Conservation (phyloP, 805 yeast genomes). For the Nakazawaea ernobii region DNA sequence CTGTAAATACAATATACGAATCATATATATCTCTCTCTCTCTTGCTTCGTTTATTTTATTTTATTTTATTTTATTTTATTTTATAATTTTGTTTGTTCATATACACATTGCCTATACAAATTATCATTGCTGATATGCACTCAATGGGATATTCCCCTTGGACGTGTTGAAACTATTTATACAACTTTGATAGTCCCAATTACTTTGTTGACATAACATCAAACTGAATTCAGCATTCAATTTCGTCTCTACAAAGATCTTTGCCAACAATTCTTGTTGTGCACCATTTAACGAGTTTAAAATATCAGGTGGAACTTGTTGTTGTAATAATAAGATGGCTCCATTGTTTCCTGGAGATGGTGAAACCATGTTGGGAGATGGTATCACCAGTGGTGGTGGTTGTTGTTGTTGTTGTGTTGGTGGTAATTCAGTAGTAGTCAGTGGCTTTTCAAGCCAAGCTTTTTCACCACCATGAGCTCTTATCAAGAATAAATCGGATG, state of each 20-base stretch:
- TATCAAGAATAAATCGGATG: slow-evolving; percentile 74
- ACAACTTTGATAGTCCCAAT: slow-evolving; percentile 74
- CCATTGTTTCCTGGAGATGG: slow-evolving; percentile 12
- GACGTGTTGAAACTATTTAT: slow-evolving; percentile 65
- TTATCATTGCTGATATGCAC: slow-evolving; percentile 34
- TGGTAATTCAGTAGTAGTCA: slow-evolving; percentile 7
- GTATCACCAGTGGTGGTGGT: slow-evolving; percentile 13
- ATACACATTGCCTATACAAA: neutral
- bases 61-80: no score
- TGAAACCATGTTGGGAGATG: slow-evolving; percentile 14
- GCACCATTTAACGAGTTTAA: slow-evolving; percentile 40
- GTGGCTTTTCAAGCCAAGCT: slow-evolving; percentile 42
- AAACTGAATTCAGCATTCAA: slow-evolving; percentile 74
- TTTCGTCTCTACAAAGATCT: slow-evolving; percentile 65
- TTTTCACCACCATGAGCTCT: slow-evolving; percentile 51
- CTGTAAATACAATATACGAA: no score
- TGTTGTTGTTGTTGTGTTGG: neutral
- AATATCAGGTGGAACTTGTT: slow-evolving; percentile 46
- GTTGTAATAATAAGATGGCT: slow-evolving; percentile 26
- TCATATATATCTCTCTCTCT: no score
- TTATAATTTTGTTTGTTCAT: neutral
- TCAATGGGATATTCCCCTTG: slow-evolving; percentile 44
- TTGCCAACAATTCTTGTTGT: slow-evolving; percentile 62
- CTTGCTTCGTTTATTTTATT: neutral
- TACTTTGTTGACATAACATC: slow-evolving; percentile 83